Evolutionary conservation across 345 rosid genomes (phyloP).

Genomic region (Eucalyptus dawsonii): DNA sequence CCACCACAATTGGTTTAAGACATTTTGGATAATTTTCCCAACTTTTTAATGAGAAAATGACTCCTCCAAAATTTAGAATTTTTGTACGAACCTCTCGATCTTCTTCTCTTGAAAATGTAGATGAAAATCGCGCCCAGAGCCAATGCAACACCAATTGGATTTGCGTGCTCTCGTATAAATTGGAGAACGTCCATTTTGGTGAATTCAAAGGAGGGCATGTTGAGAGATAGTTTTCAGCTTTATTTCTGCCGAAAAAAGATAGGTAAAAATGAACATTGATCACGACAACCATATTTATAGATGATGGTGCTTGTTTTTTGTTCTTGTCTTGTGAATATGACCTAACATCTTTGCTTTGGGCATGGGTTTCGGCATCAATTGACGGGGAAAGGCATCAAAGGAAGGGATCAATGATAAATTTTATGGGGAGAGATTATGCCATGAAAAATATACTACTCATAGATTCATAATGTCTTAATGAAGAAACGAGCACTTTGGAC

Average conservation of each 20-base stretch:
- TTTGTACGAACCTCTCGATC: not conserved
- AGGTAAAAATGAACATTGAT: not conserved
- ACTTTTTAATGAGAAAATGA: not conserved
- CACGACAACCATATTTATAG: not conserved
- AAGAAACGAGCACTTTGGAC: not conserved
- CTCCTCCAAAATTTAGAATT: not conserved
- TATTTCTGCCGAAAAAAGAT: not conserved
- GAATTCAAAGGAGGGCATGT: not conserved
- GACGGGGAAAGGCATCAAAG: not conserved
- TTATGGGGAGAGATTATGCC: too few species aligned
- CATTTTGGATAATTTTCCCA: not conserved
- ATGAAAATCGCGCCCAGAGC: not conserved
- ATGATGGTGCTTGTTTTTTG: not conserved
- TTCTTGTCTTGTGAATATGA: not conserved
- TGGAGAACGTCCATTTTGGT: not conserved
- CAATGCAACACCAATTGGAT: not conserved
- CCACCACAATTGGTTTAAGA: too few species aligned
- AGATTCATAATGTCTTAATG: not conserved
- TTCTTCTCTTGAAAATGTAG: not conserved
- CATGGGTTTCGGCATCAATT: not conserved
- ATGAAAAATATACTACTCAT: not conserved
- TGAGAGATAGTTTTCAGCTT: not conserved
- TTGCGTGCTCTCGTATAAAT: not conserved
- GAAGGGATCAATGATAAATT: too few species aligned
- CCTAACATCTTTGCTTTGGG: not conserved